Evolutionary conservation across 2,329 filamentous ascomycete species (phyloP), one percentile per base, ranked within the genome.

Genomic region (Cytospora chrysosperma): DNA sequence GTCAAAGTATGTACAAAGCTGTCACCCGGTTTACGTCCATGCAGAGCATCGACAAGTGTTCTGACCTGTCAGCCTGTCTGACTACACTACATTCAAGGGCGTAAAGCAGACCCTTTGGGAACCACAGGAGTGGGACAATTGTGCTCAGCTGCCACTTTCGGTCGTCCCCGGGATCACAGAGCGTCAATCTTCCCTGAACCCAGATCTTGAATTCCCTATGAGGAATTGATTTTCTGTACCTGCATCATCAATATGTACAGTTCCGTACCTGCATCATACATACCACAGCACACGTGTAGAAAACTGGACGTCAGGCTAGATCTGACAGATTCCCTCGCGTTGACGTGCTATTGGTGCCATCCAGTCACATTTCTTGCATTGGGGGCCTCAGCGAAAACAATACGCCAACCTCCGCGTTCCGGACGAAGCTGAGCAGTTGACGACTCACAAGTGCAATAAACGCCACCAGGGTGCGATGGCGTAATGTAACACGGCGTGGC

Each of bases 121-220:
- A 2, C 10, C n/a, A 7, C 40, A 1, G n/a, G 43, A 12, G 43
- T 47, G 10, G 21, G n/a, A 47, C n/a, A 13, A 34, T 34, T 34
- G 7, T 24, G 55, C 55, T 54, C 24, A 55, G 55, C 50, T 37
- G 2, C 54, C 59, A 56, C 54, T 62, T 58, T 59, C 32, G 56
- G 49, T 56, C 49, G 55, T 51, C 53, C 40, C 62, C 59, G 47
- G 58, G 26, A 52, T 47, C 37, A 40, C 40, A 56, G 37, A 28
- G 27, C 24, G 54, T 49, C 62, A 62, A 62, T 54, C 54, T 59
- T 59, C 62, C 21, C 37, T 28, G 43, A 40, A 57, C 63, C 53
- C 58, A 54, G 27, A 47, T 40, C 37, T 57, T 19, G 57, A 17
- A n/a, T 40, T 28, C 40, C 57, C 47, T 61, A 55, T 52, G 47